phyloP scores from a whole-genome alignment of 768 basidiomycete genomes.

The Phylloporus sp. region DNA sequence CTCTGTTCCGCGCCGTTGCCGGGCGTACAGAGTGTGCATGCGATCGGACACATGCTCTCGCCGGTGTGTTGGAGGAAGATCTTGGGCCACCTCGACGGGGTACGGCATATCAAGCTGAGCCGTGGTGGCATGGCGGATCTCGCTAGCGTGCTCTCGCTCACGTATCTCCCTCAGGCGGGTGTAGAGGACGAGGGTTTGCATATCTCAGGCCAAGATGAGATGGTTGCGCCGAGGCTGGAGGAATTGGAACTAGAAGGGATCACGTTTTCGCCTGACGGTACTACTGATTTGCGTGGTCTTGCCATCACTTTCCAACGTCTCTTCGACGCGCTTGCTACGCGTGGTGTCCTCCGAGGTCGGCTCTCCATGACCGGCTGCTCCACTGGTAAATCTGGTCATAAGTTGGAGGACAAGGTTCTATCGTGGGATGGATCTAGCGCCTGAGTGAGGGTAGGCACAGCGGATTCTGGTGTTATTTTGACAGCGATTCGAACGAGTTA shows the following conservation, averaged over 20 bases:
- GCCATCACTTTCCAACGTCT: not conserved
- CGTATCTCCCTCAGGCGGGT: too few species aligned
- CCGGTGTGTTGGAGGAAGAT: not conserved
- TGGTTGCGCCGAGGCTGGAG: not conserved
- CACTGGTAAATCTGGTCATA: too few species aligned
- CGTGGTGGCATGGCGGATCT: not conserved
- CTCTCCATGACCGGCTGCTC: not conserved
- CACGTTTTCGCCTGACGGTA: not conserved
- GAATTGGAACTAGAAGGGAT: not conserved
- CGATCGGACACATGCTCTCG: not conserved
- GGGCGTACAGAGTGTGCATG: not conserved
- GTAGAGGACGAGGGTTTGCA: not conserved
- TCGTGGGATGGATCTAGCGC: too few species aligned
- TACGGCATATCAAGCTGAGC: constrained; percentile 1
- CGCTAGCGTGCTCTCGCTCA: not conserved
- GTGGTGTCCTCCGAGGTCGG: not conserved
- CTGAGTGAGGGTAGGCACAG: too few species aligned
- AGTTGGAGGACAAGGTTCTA: too few species aligned
- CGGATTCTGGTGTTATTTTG: too few species aligned
- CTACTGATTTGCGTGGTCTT: not conserved
- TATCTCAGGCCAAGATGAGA: not conserved
- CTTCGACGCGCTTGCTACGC: not conserved
- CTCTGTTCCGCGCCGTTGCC: not conserved
- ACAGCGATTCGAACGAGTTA: too few species aligned
- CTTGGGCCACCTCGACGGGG: not conserved